Evolutionary conservation across 2,329 filamentous ascomycete species (phyloP).

Genomic region (Arachnopeziza araneosa): DNA sequence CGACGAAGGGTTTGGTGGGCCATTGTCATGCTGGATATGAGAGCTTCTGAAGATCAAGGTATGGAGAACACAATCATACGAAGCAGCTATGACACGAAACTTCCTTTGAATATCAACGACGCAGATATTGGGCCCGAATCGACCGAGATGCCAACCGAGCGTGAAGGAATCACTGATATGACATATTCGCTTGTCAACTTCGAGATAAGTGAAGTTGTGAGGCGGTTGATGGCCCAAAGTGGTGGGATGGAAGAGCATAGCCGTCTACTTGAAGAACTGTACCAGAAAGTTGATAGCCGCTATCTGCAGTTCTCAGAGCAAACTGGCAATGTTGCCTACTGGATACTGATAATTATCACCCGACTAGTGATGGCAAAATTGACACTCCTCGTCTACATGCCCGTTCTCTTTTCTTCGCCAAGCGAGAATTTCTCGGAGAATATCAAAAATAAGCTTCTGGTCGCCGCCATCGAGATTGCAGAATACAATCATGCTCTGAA

Average conservation of each 20-base stretch:
- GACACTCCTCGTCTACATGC: slow-evolving; percentile 49
- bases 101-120: slow-evolving; percentile 49
- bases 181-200: slow-evolving; percentile 5
- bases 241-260: slow-evolving; percentile 39
- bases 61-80: slow-evolving; percentile 40
- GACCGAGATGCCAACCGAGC: slow-evolving; percentile 2
- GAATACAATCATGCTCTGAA: slow-evolving; percentile 52
- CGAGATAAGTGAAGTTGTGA: slow-evolving; percentile 6
- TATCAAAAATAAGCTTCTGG: slow-evolving; percentile 40
- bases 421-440: slow-evolving; percentile 35
- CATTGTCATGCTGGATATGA: slow-evolving; percentile 41
- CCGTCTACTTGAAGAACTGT: slow-evolving; percentile 41
- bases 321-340: slow-evolving; percentile 31
- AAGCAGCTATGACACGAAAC: slow-evolving; percentile 39
- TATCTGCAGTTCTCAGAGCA: slow-evolving; percentile 38
- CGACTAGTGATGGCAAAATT: slow-evolving; percentile 50
- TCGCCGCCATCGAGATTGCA: slow-evolving; percentile 48
- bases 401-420: slow-evolving; percentile 40
- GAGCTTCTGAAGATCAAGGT: slow-evolving; percentile 46
- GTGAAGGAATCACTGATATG: slow-evolving; percentile 14
- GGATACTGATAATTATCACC: slow-evolving; percentile 36
- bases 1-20: slow-evolving; percentile 48
- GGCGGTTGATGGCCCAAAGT: slow-evolving; percentile 30
- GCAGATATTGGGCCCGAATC: slow-evolving; percentile 31
- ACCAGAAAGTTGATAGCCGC: slow-evolving; percentile 36